phyloP scores from a whole-genome alignment of 2,329 filamentous ascomycete species.

The Rutstroemia sp. region DNA sequence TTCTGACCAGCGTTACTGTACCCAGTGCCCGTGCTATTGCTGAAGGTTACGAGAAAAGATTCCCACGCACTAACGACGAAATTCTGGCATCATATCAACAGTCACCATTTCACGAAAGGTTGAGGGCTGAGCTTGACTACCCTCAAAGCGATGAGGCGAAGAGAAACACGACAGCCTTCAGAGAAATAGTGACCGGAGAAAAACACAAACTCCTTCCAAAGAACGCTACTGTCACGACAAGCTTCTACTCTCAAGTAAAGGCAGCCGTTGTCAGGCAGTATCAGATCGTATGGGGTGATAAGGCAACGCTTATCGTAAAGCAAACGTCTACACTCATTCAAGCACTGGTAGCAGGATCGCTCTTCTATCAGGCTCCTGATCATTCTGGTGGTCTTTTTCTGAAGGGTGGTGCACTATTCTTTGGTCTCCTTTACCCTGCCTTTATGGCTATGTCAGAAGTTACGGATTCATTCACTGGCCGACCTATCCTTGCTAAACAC shows the following conservation, averaged over 20 bases:
- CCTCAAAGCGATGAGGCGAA: conserved; percentile 42
- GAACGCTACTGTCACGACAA: conserved; percentile 48
- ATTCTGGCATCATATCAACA: conserved; percentile 45
- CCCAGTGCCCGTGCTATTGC: neutral
- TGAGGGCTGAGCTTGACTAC: conserved; percentile 51
- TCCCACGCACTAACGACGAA: conserved; percentile 38
- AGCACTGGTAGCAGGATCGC: conserved; percentile 55
- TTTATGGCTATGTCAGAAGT: conserved; percentile 61
- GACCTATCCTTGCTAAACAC: conserved; percentile 52
- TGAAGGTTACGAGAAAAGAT: conserved; percentile 32
- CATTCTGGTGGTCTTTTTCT: conserved; percentile 54
- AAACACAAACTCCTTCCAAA: conserved; percentile 47
- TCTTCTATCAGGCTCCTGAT: conserved; percentile 57
- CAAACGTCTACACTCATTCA: conserved; percentile 50
- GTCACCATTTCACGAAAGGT: conserved; percentile 41
- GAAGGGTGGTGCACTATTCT: conserved; percentile 58
- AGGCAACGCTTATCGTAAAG: conserved; percentile 55
- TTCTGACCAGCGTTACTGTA: conserved; percentile 46
- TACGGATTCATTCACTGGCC: conserved; percentile 53
- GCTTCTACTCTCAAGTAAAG: conserved; percentile 47
- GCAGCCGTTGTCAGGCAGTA: conserved; percentile 53
- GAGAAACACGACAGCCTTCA: conserved; percentile 41
- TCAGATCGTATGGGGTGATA: conserved; percentile 59
- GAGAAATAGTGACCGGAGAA: conserved; percentile 42
- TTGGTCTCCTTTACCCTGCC: conserved; percentile 54